Percentiles rank a stretch among this genome's conserved stretches.
Conservation (phyloP, 2,329 filamentous ascomycete genomes). For the Colletotrichum sp. region DNA sequence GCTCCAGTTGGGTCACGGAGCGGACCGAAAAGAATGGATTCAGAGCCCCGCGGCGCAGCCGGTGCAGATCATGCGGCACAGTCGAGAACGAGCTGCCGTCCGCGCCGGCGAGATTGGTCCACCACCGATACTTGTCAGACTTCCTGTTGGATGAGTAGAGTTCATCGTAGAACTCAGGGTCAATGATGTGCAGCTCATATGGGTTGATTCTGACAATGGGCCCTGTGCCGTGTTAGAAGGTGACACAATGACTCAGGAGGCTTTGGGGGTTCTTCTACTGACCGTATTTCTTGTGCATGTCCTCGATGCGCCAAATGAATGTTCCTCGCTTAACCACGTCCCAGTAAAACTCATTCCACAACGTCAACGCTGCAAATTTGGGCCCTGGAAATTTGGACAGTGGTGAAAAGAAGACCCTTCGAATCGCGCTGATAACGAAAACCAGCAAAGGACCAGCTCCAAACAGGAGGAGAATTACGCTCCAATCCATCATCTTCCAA, state of each 20-base stretch:
- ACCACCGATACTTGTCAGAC: slow-evolving; percentile 23
- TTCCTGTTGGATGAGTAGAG: slow-evolving; percentile 1
- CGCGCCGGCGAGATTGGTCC: slow-evolving; percentile 17
- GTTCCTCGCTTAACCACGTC: slow-evolving; percentile 34
- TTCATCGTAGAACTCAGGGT: slow-evolving; percentile 31
- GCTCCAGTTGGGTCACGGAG: slow-evolving; percentile 39
- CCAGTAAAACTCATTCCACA: slow-evolving; percentile 38
- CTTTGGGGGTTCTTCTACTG: background rate
- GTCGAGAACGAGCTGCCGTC: slow-evolving; percentile 33
- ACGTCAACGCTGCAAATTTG: slow-evolving; percentile 33
- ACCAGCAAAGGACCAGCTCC: background rate
- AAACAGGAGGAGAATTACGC: slow-evolving; percentile 18
- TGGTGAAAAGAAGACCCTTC: background rate
- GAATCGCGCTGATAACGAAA: background rate
- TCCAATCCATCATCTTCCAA: background rate
- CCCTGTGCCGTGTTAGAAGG: slow-evolving; percentile 17
- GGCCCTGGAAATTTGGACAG: slow-evolving; percentile 2
- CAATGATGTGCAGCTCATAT: slow-evolving; percentile 31
- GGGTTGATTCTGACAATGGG: slow-evolving; percentile 38
- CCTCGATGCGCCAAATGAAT: slow-evolving; percentile 36
- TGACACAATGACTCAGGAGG: background rate
- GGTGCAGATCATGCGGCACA: slow-evolving; percentile 43
- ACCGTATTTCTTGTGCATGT: slow-evolving; percentile 40
- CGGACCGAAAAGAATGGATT: slow-evolving; percentile 48
- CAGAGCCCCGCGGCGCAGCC: slow-evolving; percentile 42